phyloP scores from a whole-genome alignment of 257 asterid species.

The Prunella vulgaris region DNA sequence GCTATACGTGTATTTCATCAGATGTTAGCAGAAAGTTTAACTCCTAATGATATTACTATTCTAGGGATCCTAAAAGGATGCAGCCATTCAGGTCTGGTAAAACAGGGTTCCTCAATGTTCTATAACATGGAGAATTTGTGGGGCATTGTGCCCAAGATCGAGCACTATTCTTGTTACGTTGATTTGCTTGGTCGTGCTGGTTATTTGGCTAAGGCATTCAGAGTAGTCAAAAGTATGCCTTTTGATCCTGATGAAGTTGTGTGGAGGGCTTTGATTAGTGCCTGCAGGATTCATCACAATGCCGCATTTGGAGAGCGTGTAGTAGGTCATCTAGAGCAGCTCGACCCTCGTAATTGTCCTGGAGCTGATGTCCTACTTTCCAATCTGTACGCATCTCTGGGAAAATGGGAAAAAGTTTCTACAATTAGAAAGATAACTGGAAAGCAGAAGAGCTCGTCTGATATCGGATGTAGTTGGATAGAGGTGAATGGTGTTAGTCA shows the following conservation, averaged over 20 bases:
- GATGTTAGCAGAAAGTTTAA: conserved; percentile 51
- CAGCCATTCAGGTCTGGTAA: conserved; percentile 74
- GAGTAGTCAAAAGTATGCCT: conserved; percentile 53
- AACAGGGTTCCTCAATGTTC: conserved; percentile 59
- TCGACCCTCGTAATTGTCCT: conserved; percentile 25
- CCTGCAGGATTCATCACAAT: conserved; percentile 64
- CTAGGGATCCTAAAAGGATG: conserved; percentile 71
- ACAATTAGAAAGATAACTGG: conserved; percentile 39
- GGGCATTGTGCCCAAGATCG: conserved; percentile 55
- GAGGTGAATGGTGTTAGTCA: conserved; percentile 50
- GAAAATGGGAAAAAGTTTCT: conserved; percentile 65
- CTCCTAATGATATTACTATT: conserved; percentile 57
- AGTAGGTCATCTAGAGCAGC: conserved; percentile 37
- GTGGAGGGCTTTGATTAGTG: conserved; percentile 79
- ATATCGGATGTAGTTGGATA: conserved; percentile 72
- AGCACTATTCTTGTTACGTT: conserved; percentile 74
- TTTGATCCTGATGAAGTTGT: conserved; percentile 53
- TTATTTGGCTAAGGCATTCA: conserved; percentile 66
- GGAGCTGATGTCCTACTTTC: conserved; percentile 63
- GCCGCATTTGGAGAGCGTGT: conserved; percentile 48
- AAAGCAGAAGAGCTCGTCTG: conserved; percentile 33
- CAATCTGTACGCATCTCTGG: conserved; percentile 70
- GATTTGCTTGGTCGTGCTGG: conserved; percentile 90
- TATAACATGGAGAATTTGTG: conserved; percentile 53
- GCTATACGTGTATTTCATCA: conserved; percentile 42